Base-by-base conservation (phyloP, 345 rosid genomes). In the Populus euphratica region DNA sequence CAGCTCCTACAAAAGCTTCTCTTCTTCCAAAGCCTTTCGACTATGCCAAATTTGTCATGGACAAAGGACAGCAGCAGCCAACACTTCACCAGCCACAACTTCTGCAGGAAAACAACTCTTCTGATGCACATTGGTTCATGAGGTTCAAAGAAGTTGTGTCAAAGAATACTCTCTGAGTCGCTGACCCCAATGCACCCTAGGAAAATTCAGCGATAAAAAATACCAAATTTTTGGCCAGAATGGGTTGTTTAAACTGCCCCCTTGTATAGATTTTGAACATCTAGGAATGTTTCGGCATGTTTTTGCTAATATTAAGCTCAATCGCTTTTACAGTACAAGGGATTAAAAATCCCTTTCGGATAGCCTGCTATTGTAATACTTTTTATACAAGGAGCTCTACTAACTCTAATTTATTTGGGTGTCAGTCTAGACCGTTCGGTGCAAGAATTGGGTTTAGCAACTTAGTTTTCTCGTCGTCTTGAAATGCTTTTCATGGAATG, bases 71-170 rank as follows among this genome's bases (percentile, higher is more conserved):
- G 59, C 86, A 81, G 67, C 85, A 71, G 44, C 84, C 73, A 29
- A 77, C 29, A 43, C 74, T 59, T 33, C 70, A 77, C 66, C 81
- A 62, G 41, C 83, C 75, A 47, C 80, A 43, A 31, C 49, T 73
- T 23, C 80, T 17, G 65, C 82, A 78, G 49, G 88, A 86, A 70
- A 80, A 78, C 80, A 82, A 85, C 67, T 82, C 90, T 1, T 82
- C 90, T 1, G 89, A 90, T 81, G 96, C 91, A 0, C 91, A 88
- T 67, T 93, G 98, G 98, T 86, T 91, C 80, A 89, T 85, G 69
- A 83, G 86, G 73, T 92, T 91, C 70, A 81, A 84, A 6, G 98
- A 93, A 81, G 91, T 77, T 3, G 82, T 92, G 69, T 93, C 97
- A 1, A 92, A 90, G 81, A 90, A 88, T 74, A 89, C 94, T 73